Evolutionary conservation across 2,329 filamentous ascomycete species (phyloP).

Genomic region (Stachybotrys chartarum): DNA sequence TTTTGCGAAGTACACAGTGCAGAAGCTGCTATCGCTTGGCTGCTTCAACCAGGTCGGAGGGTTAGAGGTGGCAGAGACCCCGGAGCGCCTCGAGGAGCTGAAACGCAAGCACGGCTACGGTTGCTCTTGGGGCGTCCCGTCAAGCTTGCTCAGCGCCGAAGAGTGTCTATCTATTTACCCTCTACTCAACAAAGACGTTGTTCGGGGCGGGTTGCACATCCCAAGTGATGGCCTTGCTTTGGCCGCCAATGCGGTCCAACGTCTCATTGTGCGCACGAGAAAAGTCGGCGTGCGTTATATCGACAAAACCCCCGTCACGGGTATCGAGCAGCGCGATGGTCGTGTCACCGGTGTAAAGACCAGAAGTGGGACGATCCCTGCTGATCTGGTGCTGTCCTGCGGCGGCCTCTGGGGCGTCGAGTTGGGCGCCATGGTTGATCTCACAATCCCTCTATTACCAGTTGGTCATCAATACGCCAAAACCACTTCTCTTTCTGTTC

Average conservation of each 20-base stretch:
- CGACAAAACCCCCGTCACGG: conserved; percentile 48
- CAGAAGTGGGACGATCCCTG: conserved; percentile 37
- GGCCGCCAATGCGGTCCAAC: conserved; percentile 53
- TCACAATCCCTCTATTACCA: conserved; percentile 51
- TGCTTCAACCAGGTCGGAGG: conserved; percentile 60
- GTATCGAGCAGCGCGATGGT: conserved; percentile 40
- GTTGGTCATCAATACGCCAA: conserved; percentile 59
- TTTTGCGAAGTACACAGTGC: conserved; percentile 54
- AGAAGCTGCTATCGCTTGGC: conserved; percentile 49
- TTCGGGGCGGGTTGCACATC: conserved; percentile 53
- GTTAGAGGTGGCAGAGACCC: conserved; percentile 54
- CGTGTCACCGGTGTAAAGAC: conserved; percentile 51
- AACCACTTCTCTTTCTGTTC: conserved; percentile 43
- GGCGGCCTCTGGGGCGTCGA: conserved; percentile 62
- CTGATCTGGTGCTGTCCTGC: conserved; percentile 56
- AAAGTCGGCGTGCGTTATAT: conserved; percentile 52
- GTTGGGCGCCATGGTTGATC: conserved; percentile 52
- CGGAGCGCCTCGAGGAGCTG: conserved; percentile 49
- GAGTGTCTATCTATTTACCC: conserved; percentile 49
- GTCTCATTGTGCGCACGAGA: conserved; percentile 51
- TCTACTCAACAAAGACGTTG: conserved; percentile 40
- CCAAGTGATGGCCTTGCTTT: conserved; percentile 54
- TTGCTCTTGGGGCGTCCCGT: conserved; percentile 52
- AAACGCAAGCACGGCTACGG: conserved; percentile 57
- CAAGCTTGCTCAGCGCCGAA: conserved; percentile 41